Base-by-base conservation (phyloP, 2,329 filamentous ascomycete species). In the Samsoniella hepiali region DNA sequence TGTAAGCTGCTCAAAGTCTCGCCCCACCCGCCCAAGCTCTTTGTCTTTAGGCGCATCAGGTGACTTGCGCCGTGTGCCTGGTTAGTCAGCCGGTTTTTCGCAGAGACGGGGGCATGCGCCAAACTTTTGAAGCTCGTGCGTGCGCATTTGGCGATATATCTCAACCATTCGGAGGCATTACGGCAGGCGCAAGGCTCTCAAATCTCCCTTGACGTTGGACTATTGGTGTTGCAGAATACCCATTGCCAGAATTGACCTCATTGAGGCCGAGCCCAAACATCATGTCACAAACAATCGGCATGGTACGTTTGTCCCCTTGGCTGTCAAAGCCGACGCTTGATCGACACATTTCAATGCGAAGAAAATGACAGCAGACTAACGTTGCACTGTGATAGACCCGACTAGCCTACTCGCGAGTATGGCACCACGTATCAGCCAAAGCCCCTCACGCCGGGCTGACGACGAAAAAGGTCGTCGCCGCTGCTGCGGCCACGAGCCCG, bases 371-470 rank as follows among this genome's bases (percentile, higher is more conserved):
- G 5, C 34, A 50, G 49, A 40, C 50, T 62, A 49, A 62, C 42
- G 7, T 49, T 3, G 7, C 17, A 42, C 10, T 57, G 42, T 36
- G 53, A 50, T 70, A 98, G 93, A 98, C 95, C 66, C 91, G 91
- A 74, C 89, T 99, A 68, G 94, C 95, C 80, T 99, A 98, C 84
- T 93, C 93, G 53, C 89, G 96, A 72, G 88, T 90, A 81, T 99
- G 96, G 95, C 95, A 99, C 79, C 88, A 91, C 68, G 75, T 87
- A 76, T 98, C 83, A 76, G 95, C 82, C 78, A 91, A 79, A 72
- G 82, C 81, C 69, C 88, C 78, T 76, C 86, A 89, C 72, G 77
- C 81, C n/a, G 81, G 77, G 17, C 84, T 89, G 70, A 87, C 79
- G 70, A 88, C 78, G 65, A 82, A 76, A 74, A 83, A 56, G 40